These are phyloP conservation scores for Talaromyces proteolyticus DNA, from an alignment of 495 filamentous ascomycete genomes.

Conservation along the genomic window DNA sequence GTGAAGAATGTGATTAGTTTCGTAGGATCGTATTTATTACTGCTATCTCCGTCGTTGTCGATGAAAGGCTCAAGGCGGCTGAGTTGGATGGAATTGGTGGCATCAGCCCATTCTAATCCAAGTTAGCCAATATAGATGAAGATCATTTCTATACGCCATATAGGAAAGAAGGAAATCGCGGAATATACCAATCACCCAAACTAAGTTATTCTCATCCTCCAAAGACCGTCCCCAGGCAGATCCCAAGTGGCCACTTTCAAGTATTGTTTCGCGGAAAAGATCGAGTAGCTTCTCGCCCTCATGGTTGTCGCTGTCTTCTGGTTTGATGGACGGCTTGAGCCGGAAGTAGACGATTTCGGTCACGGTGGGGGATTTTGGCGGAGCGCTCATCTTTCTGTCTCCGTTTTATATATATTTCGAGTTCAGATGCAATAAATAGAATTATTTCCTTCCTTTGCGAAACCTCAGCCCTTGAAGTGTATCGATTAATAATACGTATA, in stretches of 20 bases:
- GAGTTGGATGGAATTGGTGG: slow-evolving; percentile 17
- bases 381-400: neutral
- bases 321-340: slow-evolving; percentile 30
- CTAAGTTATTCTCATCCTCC: slow-evolving; percentile 28
- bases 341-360: slow-evolving; percentile 37
- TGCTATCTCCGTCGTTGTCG: slow-evolving; percentile 10
- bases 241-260: slow-evolving; percentile 28
- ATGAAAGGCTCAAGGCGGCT: slow-evolving; percentile 21
- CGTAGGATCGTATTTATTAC: neutral
- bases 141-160: neutral
- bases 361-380: slow-evolving; percentile 9
- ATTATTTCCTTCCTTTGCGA: neutral
- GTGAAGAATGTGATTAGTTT: slow-evolving; percentile 19
- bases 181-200: slow-evolving; percentile 38
- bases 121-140: slow-evolving; percentile 1
- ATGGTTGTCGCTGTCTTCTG: slow-evolving; percentile 26
- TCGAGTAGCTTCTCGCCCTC: slow-evolving; percentile 24
- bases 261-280: slow-evolving; percentile 20
- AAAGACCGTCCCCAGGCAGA: slow-evolving; percentile 35
- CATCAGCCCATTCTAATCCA: slow-evolving; percentile 32
- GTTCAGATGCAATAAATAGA: neutral
- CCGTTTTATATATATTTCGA: neutral
- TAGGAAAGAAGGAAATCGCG: neutral
- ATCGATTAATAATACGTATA: too few relatives aligned
- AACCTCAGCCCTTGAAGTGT: too few relatives aligned